Base-by-base conservation (phyloP, 1,284 basidiomycete species). In the Tetrapyrgos nigripes region DNA sequence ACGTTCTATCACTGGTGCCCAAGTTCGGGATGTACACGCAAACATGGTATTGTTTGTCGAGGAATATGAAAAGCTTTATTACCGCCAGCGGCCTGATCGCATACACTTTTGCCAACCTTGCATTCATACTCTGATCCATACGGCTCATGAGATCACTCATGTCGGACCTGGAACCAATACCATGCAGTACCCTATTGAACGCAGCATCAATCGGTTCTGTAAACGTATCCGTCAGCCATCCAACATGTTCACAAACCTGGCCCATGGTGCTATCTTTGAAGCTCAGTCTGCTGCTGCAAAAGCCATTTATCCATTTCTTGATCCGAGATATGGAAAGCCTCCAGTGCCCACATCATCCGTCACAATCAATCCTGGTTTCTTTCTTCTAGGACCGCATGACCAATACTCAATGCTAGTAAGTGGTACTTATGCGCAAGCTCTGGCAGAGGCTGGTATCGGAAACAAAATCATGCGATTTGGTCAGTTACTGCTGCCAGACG, bases 31-130 rank as follows among this genome's bases (percentile, higher is more conserved):
- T 9, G 67, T 66, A 6, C 53, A 65, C n/a, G 4, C 33, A 2
- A n/a, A 54, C 14, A 47, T 74, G 2, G 46, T 61, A 6, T 17
- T 64, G 26, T 74, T 72, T 57, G 52, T 57, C 3, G 45, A 59
- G 1, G 69, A 72, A 23, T 76, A 67, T 49, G 71, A 76, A 52
- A 11, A 14, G 1, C 45, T 70, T 2, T 75, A 74, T 56, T 64
- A 65, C 31, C 65, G 70, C 50, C 62, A 68, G 3, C 47, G 56
- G 2, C 35, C 45, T 1, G 65, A 69, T 31, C 66, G 70, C 1
- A 43, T 78, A 21, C 73, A 76, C 50, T 72, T 76, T 60, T 60
- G 64, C 8, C 66, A 67, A 0, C 75, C 62, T 24, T 67, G 68
- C 45, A 59, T 78, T 10, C 76, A 77, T 56, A 46, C 59, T 1